Evolutionary conservation across 2,329 filamentous ascomycete species (phyloP), one percentile per base, ranked within the genome.

Genomic region (Colletotrichum sidae): DNA sequence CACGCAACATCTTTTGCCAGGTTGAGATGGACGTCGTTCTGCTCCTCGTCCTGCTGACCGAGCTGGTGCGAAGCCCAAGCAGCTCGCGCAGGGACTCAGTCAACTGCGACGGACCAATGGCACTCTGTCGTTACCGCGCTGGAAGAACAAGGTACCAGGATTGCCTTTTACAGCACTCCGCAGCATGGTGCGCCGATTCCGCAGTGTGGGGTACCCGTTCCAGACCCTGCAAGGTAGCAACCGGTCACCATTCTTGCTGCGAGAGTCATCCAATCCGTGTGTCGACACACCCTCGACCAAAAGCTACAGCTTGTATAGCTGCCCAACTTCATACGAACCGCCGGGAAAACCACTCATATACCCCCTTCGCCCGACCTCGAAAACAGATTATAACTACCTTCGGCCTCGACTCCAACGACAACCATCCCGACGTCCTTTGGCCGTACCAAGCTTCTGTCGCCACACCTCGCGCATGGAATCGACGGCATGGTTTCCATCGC

Each of bases 401-500:
- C 9, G 13, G 11, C 15, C 49, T 8, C 25, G 25, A 34, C 11
- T 35, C 46, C 25, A 25, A 25, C 25, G 25, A 25, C 25, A 25
- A 6, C 46, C 17, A 12, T 7, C 17, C 25, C 25, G 11, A 9
- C 49, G 49, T 46, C 44, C n/a, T 46, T 15, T 25, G 25, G 25
- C 25, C 25, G 25, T 25, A 17, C 44, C 17, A 46, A 41, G 46
- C 45, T 50, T 50, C 41, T 39, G 4, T 37, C 55, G 17, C 12
- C 37, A 10, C 33, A 3, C 45, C 35, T 39, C 39, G 46, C 63
- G 76, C 73, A 80, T 80, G 78, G 75, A 74, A 74, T 69, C 71
- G 72, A 70, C 71, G 77, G 75, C 73, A 84, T 84, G 82, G 75
- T 77, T 72, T 77, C 77, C 75, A 74, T 77, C 76, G 79, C 77